Base-by-base conservation (phyloP, 352 stramenopile species). In the Phytophthora uliginosa region DNA sequence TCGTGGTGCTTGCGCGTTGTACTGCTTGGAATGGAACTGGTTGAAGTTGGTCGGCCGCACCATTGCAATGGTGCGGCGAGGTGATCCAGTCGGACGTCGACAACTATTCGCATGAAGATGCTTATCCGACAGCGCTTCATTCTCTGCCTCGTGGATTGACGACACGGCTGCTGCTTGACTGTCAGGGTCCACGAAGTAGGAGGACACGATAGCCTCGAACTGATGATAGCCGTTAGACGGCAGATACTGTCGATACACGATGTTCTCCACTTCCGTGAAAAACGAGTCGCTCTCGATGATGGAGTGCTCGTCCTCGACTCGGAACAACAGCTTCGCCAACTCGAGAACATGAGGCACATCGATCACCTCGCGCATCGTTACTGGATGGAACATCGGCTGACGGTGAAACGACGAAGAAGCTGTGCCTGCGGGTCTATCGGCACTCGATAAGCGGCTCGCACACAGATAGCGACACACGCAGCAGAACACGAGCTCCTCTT, bases 401-500 rank as follows among this genome's bases (percentile, higher is more conserved):
- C 76, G 79, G 6, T 66, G 54, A 42, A 65, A 53, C n/a, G 64
- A 60, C 18, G 61, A 63, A 22, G 53, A 55, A 9, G 53, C 54
- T 4, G 61, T 55, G 17, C 61, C 62, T 24, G 68, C 38, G 20
- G 72, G 61, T 4, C 52, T 63, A n/a, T 72, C 61, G 38, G 71
- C 67, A 13, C 20, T 67, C 34, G 31, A 24, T 5, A 79, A 5
- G 3, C 62, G n/a, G 17, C 63, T 59, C 7, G 69, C 52, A 45
- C 73, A 83, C 2, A 92, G 38, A 45, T 81, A 74, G 3, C 83
- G 79, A 50, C 81, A 90, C 40, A 88, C 40, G 56, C 82, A 92
- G 54, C 80, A 90, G 66, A 94, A 93, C 2, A 84, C 50, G 5
- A 94, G 66, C 31, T 95, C 85, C 8, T 85, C 76, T n/a, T 81